Base-by-base conservation (phyloP, 495 filamentous ascomycete genomes). In the Daldinia decipiens region DNA sequence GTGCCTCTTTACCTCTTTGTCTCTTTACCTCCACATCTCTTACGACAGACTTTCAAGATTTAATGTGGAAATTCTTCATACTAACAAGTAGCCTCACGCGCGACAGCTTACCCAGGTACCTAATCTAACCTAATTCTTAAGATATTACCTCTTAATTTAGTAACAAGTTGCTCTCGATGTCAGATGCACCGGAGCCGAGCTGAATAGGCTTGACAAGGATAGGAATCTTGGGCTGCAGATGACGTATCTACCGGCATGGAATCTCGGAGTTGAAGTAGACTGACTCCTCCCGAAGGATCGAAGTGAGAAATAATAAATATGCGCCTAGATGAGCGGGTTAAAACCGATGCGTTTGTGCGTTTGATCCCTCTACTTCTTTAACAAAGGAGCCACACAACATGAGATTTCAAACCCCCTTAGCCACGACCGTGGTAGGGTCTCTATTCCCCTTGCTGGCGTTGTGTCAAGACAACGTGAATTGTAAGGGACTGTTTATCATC, bases 401-500 rank as follows among this genome's bases (percentile, higher is more conserved):
- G 70, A 73, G 36, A 58, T 13, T 32, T 21, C 65, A 65, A 21
- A 59, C 27, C 3, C n/a, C 58, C 32, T 45, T 69, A 45, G 17
- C 45, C 9, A 24, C 57, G 19, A 68, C n/a, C 43, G 27, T 66
- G 6, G 27, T 68, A 12, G 65, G 70, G 40, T 76, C 47, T 59
- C 34, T 70, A 13, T 71, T 74, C 36, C 73, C 73, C n/a, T 64
- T 65, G 31, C 73, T 72, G 38, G 71, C 45, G 12, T 21, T 65
- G n/a, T 68, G 65, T 59, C 73, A 76, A 21, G 55, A 43, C 15
- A 55, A 51, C 24, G 68, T 50, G 36, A 67, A 75, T 62, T 77
- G 75, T 77, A 62, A 74, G 61, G 8, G 19, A 19, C 4, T 8
- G 9, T 11, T 21, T 11, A 63, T 19, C 26, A 52, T 12, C 31